Evolutionary conservation across 441 rosid species (phyloP), one percentile per base, ranked within the genome.

Genomic region (Adansonia gregorii): DNA sequence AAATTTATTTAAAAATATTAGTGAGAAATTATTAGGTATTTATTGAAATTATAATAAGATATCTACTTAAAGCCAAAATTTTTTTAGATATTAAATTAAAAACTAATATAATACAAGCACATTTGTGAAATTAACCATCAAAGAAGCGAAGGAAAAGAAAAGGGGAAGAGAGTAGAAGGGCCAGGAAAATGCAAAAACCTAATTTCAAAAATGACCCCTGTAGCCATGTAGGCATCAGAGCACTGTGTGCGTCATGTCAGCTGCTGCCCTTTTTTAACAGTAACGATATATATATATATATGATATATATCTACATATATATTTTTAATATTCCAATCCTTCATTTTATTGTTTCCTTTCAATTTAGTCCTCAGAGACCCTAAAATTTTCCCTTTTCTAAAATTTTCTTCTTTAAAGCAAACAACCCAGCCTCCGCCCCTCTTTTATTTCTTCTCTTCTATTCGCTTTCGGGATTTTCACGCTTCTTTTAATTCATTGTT

Each of bases 381-480:
- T 43, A 67, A 64, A 64, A 3, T 49, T 71, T 4, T 2, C 67
- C 68, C 11, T 7, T 45, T 24, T 24, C 19, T 60, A 15, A 46
- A 6, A 15, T 22, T 71, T 71, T 71, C 74, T 74, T 75, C 78
- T 54, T 64, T 35, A 35, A 64, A 39, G 39, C 10, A 51, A 75
- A 65, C 60, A 72, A 35, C 48, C 68, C 68, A 64, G 46, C 20
- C 48, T 35, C 48, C 48, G 68, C 60, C 67, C 27, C 43, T 49
- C 20, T 41, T 61, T 2, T 64, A 2, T 35, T 15, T 59, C 20
- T 77, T 22, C 11, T 48, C 12, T 6, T 46, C 49, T 4, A 77
- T 71, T 61, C 51, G 79, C 82, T 82, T 76, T 72, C 80, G 87
- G 88, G 90, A 85, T 81, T 87, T 85, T 83, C 79, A 72, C 77